Percentiles rank a stretch among this genome's conserved stretches.
These are phyloP conservation scores for Sanghuangporus weigelae DNA, from an alignment of 1,284 basidiomycete species.

Conservation along the genomic window DNA sequence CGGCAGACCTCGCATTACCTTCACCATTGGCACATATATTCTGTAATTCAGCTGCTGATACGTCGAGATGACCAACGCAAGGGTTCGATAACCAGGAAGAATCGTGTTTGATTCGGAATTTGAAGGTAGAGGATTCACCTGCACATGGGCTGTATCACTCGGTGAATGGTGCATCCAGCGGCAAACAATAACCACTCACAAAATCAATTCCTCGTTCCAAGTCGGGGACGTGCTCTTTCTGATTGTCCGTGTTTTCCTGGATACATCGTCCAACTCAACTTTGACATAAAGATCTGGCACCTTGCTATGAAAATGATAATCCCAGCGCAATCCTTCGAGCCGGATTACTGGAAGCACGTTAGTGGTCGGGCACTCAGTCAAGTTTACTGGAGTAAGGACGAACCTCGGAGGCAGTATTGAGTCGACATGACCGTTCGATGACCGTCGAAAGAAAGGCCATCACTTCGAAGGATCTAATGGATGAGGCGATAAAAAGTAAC, in stretches of 20 bases:
- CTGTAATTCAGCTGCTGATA: not conserved
- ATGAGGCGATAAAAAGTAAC: too few species aligned
- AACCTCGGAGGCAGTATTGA: too few species aligned
- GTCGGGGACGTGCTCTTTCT: not conserved
- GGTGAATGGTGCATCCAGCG: not conserved
- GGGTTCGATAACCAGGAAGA: not conserved
- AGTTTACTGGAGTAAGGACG: too few species aligned
- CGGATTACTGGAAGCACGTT: too few species aligned
- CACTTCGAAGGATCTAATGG: too few species aligned
- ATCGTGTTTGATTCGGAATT: not conserved
- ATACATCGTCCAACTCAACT: not conserved
- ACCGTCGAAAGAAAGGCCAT: too few species aligned
- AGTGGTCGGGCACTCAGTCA: too few species aligned
- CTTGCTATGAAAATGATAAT: not conserved
- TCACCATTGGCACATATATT: not conserved
- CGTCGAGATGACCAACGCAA: not conserved
- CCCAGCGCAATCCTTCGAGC: not conserved
- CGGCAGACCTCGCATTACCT: not conserved
- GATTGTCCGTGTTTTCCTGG: not conserved
- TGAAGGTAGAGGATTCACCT: not conserved
- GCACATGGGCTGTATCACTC: not conserved
- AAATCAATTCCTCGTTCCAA: not conserved
- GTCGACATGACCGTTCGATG: too few species aligned
- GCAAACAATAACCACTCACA: not conserved
- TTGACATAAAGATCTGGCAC: not conserved